phyloP scores from a whole-genome alignment of 495 filamentous ascomycete species.

The Trichoderma virens region DNA sequence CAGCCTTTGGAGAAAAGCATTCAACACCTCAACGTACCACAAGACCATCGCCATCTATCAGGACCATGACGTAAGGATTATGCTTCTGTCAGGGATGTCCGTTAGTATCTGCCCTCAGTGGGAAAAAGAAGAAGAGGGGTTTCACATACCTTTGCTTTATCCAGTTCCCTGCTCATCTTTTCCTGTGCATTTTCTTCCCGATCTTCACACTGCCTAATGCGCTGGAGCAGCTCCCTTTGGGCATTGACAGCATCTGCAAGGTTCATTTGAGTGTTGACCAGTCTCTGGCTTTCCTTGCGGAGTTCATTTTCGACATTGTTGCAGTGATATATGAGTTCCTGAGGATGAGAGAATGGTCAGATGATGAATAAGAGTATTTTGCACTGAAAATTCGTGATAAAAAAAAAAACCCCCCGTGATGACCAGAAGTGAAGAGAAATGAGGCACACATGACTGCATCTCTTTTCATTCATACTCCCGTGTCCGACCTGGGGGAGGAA shows the following conservation, averaged over 20 bases:
- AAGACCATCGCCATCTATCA: constrained; percentile 73
- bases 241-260: constrained; percentile 31
- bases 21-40: constrained; percentile 56
- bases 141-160: neutral
- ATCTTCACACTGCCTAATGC: constrained; percentile 26
- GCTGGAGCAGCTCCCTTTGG: constrained; percentile 36
- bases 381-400: too few species aligned
- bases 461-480: too few species aligned
- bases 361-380: too few species aligned
- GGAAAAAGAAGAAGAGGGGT: neutral
- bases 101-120: neutral
- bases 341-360: too few species aligned
- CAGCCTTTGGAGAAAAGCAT: too few species aligned
- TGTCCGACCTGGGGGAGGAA: too few species aligned
- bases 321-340: constrained; percentile 39
- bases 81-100: constrained; percentile 45
- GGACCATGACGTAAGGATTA: constrained; percentile 65
- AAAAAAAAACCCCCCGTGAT: too few species aligned
- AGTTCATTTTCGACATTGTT: constrained; percentile 27
- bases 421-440: too few species aligned
- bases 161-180: neutral
- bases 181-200: constrained; percentile 14
- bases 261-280: constrained; percentile 32
- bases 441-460: too few species aligned
- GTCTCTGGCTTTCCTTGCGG: constrained; percentile 27